Evolutionary conservation across 164 flowering plant genomes (phyloP).

Genomic region (Magnolia kwangsiensis): DNA sequence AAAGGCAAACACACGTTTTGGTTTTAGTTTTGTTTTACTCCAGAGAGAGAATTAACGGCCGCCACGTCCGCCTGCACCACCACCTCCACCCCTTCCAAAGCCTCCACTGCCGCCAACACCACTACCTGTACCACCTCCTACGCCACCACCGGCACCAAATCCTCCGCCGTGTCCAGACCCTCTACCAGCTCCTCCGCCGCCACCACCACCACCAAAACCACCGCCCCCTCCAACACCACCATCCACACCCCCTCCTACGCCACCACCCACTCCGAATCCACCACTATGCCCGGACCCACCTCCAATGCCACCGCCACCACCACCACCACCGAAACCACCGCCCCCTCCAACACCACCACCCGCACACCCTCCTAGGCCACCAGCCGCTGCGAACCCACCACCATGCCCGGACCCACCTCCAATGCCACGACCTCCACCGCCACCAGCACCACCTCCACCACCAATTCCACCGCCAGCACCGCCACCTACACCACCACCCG

Average conservation of each 20-base stretch:
- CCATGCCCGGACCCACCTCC: slow-evolving; percentile 18
- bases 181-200: slow-evolving; percentile 14
- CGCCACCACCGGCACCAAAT: background rate
- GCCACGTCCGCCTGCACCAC: slow-evolving; percentile 16
- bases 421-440: slow-evolving; percentile 21
- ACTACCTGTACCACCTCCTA: slow-evolving; percentile 9
- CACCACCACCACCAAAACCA: too few relatives aligned
- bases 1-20: too few relatives aligned
- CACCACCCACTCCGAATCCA: slow-evolving; percentile 26
- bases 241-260: slow-evolving; percentile 23
- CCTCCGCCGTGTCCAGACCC: slow-evolving; percentile 15
- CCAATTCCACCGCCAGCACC: slow-evolving; percentile 24
- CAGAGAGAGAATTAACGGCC: background rate
- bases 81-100: slow-evolving; percentile 21
- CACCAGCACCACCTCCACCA: slow-evolving; percentile 25
- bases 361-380: slow-evolving; percentile 10
- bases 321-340: slow-evolving; percentile 19
- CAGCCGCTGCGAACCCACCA: background rate
- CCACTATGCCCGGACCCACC: slow-evolving; percentile 20
- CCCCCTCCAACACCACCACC: slow-evolving; percentile 19
- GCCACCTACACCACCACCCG: slow-evolving; percentile 17
- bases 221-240: slow-evolving; percentile 12
- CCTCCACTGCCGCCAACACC: slow-evolving; percentile 21
- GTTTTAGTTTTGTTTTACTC: too few relatives aligned
- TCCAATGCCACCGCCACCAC: slow-evolving; percentile 29